These are phyloP conservation scores for Didymella pomorum DNA, from an alignment of 2,329 filamentous ascomycete species.

Conservation along the genomic window DNA sequence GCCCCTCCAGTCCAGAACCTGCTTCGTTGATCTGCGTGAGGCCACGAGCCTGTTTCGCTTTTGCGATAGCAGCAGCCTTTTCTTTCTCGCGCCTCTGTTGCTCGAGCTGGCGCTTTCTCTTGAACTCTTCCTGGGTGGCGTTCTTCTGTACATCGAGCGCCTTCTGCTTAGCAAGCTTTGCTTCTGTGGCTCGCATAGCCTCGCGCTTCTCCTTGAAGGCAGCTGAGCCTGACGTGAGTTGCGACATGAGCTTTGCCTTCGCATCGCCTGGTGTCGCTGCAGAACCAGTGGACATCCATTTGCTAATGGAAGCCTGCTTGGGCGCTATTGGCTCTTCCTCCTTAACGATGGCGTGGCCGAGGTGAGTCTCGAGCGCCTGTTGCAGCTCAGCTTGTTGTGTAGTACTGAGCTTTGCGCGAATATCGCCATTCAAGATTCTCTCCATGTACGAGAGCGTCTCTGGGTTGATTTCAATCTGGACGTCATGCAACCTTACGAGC, in stretches of 20 bases:
- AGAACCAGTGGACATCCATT: conserved; percentile 50
- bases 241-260: conserved; percentile 42
- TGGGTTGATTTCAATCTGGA: conserved; percentile 73
- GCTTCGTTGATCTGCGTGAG: conserved; percentile 71
- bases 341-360: conserved; percentile 50
- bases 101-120: conserved; percentile 76
- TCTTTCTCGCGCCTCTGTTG: conserved; percentile 76
- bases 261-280: conserved; percentile 29
- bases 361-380: conserved; percentile 64
- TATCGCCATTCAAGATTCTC: conserved; percentile 69
- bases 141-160: conserved; percentile 37
- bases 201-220: conserved; percentile 43
- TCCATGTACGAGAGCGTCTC: conserved; percentile 68
- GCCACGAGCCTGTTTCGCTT: conserved; percentile 66
- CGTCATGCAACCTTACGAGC: conserved; percentile 79
- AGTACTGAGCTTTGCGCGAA: conserved; percentile 80
- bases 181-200: conserved; percentile 31
- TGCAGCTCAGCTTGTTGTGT: conserved; percentile 86
- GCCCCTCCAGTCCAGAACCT: conserved; percentile 77
- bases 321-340: conserved; percentile 45
- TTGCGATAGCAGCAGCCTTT: conserved; percentile 75
- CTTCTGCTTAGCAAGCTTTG: conserved; percentile 38
- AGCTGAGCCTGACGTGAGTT: conserved; percentile 38
- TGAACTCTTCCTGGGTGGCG: conserved; percentile 62
- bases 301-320: conserved; percentile 53